phyloP scores from a whole-genome alignment of 306 rosid species.

The Prunus armeniaca region DNA sequence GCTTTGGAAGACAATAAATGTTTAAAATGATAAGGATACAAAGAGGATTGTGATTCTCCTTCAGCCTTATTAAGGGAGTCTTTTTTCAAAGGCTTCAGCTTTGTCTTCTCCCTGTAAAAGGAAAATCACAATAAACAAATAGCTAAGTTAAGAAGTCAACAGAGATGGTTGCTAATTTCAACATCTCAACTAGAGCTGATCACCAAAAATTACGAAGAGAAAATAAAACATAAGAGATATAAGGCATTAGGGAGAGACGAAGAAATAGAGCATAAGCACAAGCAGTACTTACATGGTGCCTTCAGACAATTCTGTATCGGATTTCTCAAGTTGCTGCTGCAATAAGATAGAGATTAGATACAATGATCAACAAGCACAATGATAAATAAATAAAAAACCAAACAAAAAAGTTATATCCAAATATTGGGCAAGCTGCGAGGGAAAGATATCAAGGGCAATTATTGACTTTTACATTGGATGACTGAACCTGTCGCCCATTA shows the following conservation, averaged over 20 bases:
- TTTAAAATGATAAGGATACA: slow-evolving; percentile 62
- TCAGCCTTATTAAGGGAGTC: slow-evolving; percentile 41
- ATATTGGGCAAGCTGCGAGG: slow-evolving; percentile 13
- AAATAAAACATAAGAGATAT: background rate
- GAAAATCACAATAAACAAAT: slow-evolving; percentile 18
- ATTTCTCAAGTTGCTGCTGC: slow-evolving; percentile 62
- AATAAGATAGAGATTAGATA: slow-evolving; percentile 28
- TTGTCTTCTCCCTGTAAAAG: slow-evolving; percentile 63
- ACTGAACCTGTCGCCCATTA: slow-evolving; percentile 50
- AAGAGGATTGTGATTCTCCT: slow-evolving; percentile 60
- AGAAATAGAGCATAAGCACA: slow-evolving; percentile 7
- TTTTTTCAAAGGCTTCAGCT: slow-evolving; percentile 43
- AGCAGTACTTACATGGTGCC: slow-evolving; percentile 53
- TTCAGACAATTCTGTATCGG: slow-evolving; percentile 59
- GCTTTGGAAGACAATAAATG: slow-evolving; percentile 11
- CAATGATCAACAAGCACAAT: slow-evolving; percentile 36
- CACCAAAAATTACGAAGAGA: background rate
- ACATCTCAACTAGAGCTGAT: background rate
- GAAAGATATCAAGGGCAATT: slow-evolving; percentile 6
- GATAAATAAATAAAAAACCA: background rate
- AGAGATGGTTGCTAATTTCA: background rate
- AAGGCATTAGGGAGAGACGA: background rate
- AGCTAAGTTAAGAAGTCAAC: slow-evolving; percentile 12
- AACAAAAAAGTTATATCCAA: background rate
- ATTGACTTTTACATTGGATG: slow-evolving; percentile 43